phyloP scores from a whole-genome alignment of 23 red algal genomes.

The Gracilaria gracilis region DNA sequence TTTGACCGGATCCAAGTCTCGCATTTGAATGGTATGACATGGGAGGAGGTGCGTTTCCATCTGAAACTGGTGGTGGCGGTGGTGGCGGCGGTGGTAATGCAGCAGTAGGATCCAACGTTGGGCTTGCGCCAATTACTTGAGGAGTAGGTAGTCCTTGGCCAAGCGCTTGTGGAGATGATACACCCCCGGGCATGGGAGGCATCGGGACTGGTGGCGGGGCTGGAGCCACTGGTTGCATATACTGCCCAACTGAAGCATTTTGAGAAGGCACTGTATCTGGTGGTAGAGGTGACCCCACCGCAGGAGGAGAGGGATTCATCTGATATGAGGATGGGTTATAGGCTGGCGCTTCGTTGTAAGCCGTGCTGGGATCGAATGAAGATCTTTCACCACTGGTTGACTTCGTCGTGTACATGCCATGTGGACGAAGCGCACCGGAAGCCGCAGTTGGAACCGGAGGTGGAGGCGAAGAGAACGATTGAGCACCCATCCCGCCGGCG shows the following conservation, averaged over 20 bases:
- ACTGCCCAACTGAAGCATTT: neutral
- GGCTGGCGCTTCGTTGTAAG: slow-evolving; percentile 13
- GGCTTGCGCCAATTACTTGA: slow-evolving; percentile 3
- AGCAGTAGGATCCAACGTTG: neutral
- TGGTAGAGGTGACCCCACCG: slow-evolving; percentile 11
- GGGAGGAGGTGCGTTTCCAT: slow-evolving; percentile 37
- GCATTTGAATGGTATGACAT: slow-evolving; percentile 66
- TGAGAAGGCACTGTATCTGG: neutral
- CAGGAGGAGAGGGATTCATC: slow-evolving; percentile 30
- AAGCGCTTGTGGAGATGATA: neutral
- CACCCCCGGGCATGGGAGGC: neutral
- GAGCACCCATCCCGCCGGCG: neutral
- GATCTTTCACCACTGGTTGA: slow-evolving; percentile 5
- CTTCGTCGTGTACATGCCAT: slow-evolving; percentile 10
- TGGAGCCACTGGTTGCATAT: slow-evolving; percentile 4
- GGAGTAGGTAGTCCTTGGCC: neutral
- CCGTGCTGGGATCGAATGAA: neutral
- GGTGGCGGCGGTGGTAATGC: slow-evolving; percentile 44
- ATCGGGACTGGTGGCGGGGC: slow-evolving; percentile 18
- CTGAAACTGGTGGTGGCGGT: slow-evolving; percentile 51
- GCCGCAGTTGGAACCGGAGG: neutral
- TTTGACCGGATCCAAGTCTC: slow-evolving; percentile 40
- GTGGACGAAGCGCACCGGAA: slow-evolving; percentile 3
- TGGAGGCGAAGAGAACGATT: slow-evolving; percentile 25
- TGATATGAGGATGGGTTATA: slow-evolving; percentile 24